Conservation (phyloP, 2,329 filamentous ascomycete species). For the Claviceps lovelessii region DNA sequence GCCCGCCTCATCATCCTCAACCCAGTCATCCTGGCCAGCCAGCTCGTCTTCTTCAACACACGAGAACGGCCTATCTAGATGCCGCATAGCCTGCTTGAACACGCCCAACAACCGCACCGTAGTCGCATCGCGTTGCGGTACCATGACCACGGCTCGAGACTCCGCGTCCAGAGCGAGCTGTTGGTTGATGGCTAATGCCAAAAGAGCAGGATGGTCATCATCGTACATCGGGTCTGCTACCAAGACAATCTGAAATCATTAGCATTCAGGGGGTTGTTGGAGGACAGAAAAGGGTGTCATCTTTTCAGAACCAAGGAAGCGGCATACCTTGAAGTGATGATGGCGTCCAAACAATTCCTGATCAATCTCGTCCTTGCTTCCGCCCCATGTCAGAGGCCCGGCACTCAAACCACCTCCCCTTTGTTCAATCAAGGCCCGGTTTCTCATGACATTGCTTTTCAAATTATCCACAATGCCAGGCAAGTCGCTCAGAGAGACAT, state of each 20-base stretch:
- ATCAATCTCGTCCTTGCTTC: constrained; percentile 29
- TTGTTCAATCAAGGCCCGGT: constrained; percentile 39
- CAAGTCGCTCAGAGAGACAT: constrained; percentile 68
- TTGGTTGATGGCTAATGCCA: constrained; percentile 53
- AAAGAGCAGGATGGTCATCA: constrained; percentile 60
- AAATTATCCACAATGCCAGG: constrained; percentile 75
- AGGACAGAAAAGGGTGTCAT: neutral
- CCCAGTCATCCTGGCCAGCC: constrained; percentile 62
- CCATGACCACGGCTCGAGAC: constrained; percentile 62
- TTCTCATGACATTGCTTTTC: constrained; percentile 54
- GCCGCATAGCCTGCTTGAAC: constrained; percentile 47
- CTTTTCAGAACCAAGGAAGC: neutral
- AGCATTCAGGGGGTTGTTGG: neutral
- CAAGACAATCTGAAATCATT: constrained; percentile 49
- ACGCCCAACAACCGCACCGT: constrained; percentile 45
- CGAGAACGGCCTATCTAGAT: constrained; percentile 31
- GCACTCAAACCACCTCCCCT: constrained; percentile 44
- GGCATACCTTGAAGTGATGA: constrained; percentile 36
- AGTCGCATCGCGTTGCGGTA: constrained; percentile 62
- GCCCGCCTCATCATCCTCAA: constrained; percentile 31
- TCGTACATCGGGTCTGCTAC: constrained; percentile 83
- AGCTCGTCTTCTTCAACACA: constrained; percentile 47
- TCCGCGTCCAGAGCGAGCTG: constrained; percentile 45
- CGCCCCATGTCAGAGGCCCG: constrained; percentile 63
- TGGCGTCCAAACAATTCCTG: constrained; percentile 27